Evolutionary conservation across 805 yeast genomes (phyloP).

Genomic region (Nematodospora valgi): DNA sequence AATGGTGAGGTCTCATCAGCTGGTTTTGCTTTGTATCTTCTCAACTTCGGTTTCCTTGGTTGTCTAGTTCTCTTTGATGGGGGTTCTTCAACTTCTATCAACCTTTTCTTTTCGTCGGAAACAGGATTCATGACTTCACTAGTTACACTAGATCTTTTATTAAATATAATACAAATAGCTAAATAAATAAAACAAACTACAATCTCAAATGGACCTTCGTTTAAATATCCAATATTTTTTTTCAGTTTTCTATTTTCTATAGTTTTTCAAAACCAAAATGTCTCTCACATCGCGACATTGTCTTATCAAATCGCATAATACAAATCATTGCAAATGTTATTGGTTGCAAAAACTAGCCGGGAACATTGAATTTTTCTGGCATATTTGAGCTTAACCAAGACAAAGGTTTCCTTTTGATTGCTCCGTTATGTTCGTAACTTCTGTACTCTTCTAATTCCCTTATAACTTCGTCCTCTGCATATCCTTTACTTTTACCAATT

Average conservation of each 20-base stretch:
- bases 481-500: conserved; percentile 44
- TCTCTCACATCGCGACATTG: not conserved
- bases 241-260: not conserved
- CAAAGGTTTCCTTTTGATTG: conserved; percentile 30
- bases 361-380: conserved; percentile 19
- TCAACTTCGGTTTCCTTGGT: not conserved
- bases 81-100: not conserved
- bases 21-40: conserved; percentile 47
- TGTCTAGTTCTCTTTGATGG: not conserved
- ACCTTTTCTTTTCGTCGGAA: conserved; percentile 6
- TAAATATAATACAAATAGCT: not conserved
- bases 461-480: conserved; percentile 39
- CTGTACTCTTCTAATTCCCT: conserved; percentile 46
- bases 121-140: conserved; percentile 5
- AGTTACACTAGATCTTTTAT: not conserved
- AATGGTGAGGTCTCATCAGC: conserved; percentile 75
- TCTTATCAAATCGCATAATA: not conserved
- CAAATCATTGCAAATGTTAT: not conserved
- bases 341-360: conserved; percentile 4
- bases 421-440: conserved; percentile 37
- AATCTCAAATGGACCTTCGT: not conserved
- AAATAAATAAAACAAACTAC: not conserved
- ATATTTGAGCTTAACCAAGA: conserved; percentile 29
- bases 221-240: too few relatives aligned
- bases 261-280: not conserved